Evolutionary conservation across 2,329 filamentous ascomycete species (phyloP), one percentile per base, ranked within the genome.

Genomic region (Arthrobotrys sphaeroides): DNA sequence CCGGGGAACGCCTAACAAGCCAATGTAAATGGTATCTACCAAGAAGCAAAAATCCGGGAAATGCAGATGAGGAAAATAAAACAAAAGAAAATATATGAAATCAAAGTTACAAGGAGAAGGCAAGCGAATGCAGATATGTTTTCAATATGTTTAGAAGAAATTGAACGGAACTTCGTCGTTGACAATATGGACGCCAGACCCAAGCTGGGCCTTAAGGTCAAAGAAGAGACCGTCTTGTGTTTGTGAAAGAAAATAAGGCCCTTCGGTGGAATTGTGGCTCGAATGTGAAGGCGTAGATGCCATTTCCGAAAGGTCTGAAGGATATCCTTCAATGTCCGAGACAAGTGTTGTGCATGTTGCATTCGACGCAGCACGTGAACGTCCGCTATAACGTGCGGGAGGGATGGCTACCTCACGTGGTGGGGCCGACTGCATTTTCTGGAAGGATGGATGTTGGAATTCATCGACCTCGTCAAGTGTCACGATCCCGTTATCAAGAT

Each of bases 281-380:
- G 73, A 77, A 31, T 77, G 73, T 7, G 67, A 72, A 36, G 73
- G 73, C 13, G 73, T 70, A 20, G 73, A 77, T 31, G 67, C 66
- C 65, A 72, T 67, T 59, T 75, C 72, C 0, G 67, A 77, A 20
- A 77, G 47, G 10, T 77, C 66, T 13, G 73, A 77, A 57, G 59
- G 64, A 38, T 69, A 72, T 28, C 65, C 66, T 64, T 77, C 73
- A 18, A 72, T 47, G 33, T 77, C 73, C 6, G 73, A 77, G 36
- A 77, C 66, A 60, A 72, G 64, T 61, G 73, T 77, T 62, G 73
- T 57, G 16, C 73, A 77, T 47, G 73, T 77, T 67, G 73, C 73
- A 67, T 77, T 77, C 12, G 73, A 77, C 2, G 73, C 66, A 16
- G 73, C 73, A 77, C 73, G 73, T 66, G 73, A 77, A 33, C 73